Evolutionary conservation across 1,139 yeast genomes (phyloP), one percentile per base, ranked within the genome.

Genomic region (Magnusiomyces ingens): DNA sequence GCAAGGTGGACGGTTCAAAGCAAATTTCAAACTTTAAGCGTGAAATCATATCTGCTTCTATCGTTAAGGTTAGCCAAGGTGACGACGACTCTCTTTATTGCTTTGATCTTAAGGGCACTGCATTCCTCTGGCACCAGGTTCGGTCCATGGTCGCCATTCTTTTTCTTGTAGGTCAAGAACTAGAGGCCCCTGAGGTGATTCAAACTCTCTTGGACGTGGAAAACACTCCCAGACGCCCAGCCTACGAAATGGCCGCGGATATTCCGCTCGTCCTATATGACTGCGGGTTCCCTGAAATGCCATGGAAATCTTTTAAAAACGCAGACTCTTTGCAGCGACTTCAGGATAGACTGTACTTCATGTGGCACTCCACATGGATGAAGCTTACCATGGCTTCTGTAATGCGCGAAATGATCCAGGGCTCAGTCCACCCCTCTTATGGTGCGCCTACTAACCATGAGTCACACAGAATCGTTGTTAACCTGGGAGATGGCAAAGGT

Each of bases 51-150:
- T 57, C 53, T 46, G 57, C 66, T 0, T 57, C 61, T 2, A 69
- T 70, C 19, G 53, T 54, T 40, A 29, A 26, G 17, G 46, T 41
- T 10, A 26, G 32, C 32, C 55, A 56, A 48, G 59, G 58, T 5
- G 62, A 58, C 5, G 58, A 54, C 4, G 48, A 50, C 15, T 50
- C 56, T 6, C 52, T 65, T 45, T 86, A 77, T 63, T 85, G 84
- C 55, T 83, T 93, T 66, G 91, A 90, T 65, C 72, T 93, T 52
- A 77, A 80, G 59, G 99, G 99, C 0, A 75, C 88, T 1, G 99
- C 99, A 6, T 94, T 94, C 62, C 72, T 94, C 56, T 94, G 99
- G 99, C 98, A 94, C 67, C 99, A 94, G 68, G 99, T 94, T 21
- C 78, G 99, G 52, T 90, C 96, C 61, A 93, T 94, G 95, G 80